Evolutionary conservation across 805 yeast species (phyloP).

Genomic region (Candida broadrunensis): DNA sequence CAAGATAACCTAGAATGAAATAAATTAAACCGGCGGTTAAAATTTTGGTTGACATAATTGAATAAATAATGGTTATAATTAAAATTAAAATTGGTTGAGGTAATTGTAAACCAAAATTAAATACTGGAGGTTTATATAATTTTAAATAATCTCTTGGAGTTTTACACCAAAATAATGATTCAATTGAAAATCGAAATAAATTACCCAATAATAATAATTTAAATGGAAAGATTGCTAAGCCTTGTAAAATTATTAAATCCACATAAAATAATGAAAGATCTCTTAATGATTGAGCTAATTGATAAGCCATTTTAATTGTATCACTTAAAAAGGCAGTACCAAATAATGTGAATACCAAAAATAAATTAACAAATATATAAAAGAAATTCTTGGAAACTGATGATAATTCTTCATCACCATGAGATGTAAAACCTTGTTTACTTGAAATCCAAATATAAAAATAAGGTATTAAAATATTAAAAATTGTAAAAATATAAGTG

Average conservation of each 20-base stretch:
- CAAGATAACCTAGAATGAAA: slow-evolving; percentile 81
- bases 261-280: slow-evolving; percentile 85
- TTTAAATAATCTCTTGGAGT: slow-evolving; percentile 81
- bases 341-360: slow-evolving; percentile 88
- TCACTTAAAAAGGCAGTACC: slow-evolving; percentile 91
- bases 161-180: slow-evolving; percentile 56
- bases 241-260: slow-evolving; percentile 77
- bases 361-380: slow-evolving; percentile 90
- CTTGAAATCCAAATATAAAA: slow-evolving; percentile 80
- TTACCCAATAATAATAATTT: slow-evolving; percentile 80
- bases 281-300: slow-evolving; percentile 76
- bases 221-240: slow-evolving; percentile 87
- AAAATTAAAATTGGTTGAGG: slow-evolving; percentile 90
- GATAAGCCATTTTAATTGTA: slow-evolving; percentile 84
- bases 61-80: slow-evolving; percentile 80
- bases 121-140: slow-evolving; percentile 82
- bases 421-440: slow-evolving; percentile 85
- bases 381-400: slow-evolving; percentile 91
- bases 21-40: slow-evolving; percentile 80
- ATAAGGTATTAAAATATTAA: slow-evolving; percentile 82
- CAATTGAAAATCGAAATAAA: slow-evolving; percentile 63
- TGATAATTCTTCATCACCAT: slow-evolving; percentile 89
- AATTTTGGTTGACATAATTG: slow-evolving; percentile 86
- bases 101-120: slow-evolving; percentile 85
- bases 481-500: slow-evolving; percentile 81